These are phyloP conservation scores for Phlyctochytrium arcticum DNA, from an alignment of 192 early-diverging fungal species.

Conservation along the genomic window DNA sequence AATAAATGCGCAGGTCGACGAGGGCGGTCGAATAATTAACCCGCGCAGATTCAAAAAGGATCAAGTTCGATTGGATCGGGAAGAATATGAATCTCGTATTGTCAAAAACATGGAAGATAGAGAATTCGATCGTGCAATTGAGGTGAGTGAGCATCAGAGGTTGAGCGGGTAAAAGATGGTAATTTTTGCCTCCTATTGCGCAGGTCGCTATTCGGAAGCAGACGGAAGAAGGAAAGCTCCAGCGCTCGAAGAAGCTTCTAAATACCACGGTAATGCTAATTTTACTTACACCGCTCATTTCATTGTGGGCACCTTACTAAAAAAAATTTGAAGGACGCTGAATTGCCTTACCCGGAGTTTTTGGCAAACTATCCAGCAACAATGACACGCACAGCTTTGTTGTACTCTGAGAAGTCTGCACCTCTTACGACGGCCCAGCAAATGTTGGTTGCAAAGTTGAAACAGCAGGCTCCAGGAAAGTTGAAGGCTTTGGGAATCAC, in stretches of 20 bases:
- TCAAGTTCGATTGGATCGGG: constrained; percentile 44
- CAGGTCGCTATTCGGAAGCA: constrained; percentile 29
- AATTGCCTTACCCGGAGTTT: constrained; percentile 26
- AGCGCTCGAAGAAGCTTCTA: constrained; percentile 18
- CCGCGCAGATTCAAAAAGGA: constrained; percentile 46
- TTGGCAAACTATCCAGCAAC: constrained; percentile 42
- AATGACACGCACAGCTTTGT: constrained; percentile 51
- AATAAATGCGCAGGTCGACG: constrained; percentile 33
- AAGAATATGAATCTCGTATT: constrained; percentile 34
- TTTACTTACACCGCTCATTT: too few species aligned
- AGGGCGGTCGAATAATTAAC: constrained; percentile 45
- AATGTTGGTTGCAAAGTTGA: constrained; percentile 16
- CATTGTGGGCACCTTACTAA: too few species aligned
- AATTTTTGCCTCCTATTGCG: background rate
- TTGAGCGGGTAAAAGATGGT: too few species aligned
- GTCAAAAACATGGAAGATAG: constrained; percentile 34
- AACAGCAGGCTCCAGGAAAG: constrained; percentile 29
- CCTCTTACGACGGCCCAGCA: constrained; percentile 33
- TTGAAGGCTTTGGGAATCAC: constrained; percentile 32
- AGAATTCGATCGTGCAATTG: constrained; percentile 48
- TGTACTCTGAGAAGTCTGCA: constrained; percentile 43
- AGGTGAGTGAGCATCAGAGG: constrained; percentile 27
- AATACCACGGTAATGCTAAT: constrained; percentile 13
- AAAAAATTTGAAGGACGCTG: too few species aligned
- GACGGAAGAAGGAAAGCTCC: constrained; percentile 14